Evolutionary conservation across 1,284 basidiomycete genomes (phyloP), one percentile per base, ranked within the genome.

Genomic region (Cryptococcus amylolentus): DNA sequence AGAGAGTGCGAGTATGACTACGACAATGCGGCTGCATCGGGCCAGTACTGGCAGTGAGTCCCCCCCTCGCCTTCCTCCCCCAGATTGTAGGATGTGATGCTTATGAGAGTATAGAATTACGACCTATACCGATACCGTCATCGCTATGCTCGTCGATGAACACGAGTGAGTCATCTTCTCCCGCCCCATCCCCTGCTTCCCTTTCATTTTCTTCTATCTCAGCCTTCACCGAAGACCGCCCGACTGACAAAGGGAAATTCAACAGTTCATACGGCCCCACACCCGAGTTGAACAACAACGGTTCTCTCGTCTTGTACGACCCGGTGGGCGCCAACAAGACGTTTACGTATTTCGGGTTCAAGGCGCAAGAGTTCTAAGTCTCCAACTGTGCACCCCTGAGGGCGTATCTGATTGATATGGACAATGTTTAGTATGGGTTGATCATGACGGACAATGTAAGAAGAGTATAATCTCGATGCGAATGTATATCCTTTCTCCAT

Each of bases 11-110:
- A 58, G 43, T 64, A 62, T 39, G 60, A 62, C 38, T 62, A 58
- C 42, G 57, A 62, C 23, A 37, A 13, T 13, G 63, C 49, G 7
- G 61, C 44, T 23, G 26, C 37, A 5, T 56, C 53, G 18, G 55
- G 53, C 20, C 63, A 64, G 48, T 64, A 64, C 52, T 64, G 58
- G 38, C 28, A 56, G 61, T 63, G 39, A 41, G 61, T 55, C 16
- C 41, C 12, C 7, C 47, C 27, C 31, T 28, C 42, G 12, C 3
- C 10, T 20, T 18, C n/a, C 41, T 41, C 12, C 23, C 44, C 7
- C 14, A 9, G 16, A 46, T 14, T 3, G 13, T 12, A 10, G 18
- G 31, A 38, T 18, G 37, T 31, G n/a, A 5, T 20, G 42, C 40
- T 43, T 16, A 7, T 18, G 37, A 48, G 9, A 14, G 12, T 31